Evolutionary conservation across 495 filamentous ascomycete species (phyloP), one percentile per base, ranked within the genome.

Genomic region (Usnea hakonensis): DNA sequence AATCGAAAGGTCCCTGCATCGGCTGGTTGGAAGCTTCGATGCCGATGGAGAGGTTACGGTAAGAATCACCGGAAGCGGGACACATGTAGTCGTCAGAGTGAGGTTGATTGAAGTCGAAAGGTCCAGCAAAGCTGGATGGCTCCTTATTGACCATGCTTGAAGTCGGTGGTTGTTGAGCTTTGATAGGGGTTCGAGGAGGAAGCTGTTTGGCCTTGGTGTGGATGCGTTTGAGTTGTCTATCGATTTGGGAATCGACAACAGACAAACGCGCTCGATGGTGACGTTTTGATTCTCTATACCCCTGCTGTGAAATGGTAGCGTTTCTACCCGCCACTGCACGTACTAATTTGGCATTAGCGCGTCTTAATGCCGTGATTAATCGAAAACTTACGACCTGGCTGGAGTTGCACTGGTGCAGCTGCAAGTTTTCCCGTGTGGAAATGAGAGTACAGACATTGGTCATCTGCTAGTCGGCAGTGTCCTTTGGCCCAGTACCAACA

Each of bases 391-490:
- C 67, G 40, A 43, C 66, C 66, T 8, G 40, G 56, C 30, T 64
- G 52, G 33, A 65, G 26, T 40, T 63, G 63, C n/a, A 63, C 23
- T 13, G 69, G 69, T 21, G 35, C 40, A 0, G 60, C 37, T 33
- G 69, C 69, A 16, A 67, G 8, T 17, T 32, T 64, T 2, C 61
- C 64, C 1, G 61, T 69, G 19, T 62, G 19, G 21, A 33, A 60
- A 57, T 71, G 69, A 28, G 69, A 60, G 50, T 71, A 71, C 6
- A 60, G 35, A 44, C 69, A 71, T 1, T 53, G 23, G 26, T 60
- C 44, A 41, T 67, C 64, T 2, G 33, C 16, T 11, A 54, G 48
- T 30, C 37, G 64, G 64, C 69, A 71, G 23, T 58, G 58, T 2
- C 54, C 21, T 0, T 16, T 60, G 0, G 40, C 23, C 68, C 66